These are phyloP conservation scores for Curvularia lunata DNA, from an alignment of 2,329 filamentous ascomycete genomes.

Conservation along the genomic window DNA sequence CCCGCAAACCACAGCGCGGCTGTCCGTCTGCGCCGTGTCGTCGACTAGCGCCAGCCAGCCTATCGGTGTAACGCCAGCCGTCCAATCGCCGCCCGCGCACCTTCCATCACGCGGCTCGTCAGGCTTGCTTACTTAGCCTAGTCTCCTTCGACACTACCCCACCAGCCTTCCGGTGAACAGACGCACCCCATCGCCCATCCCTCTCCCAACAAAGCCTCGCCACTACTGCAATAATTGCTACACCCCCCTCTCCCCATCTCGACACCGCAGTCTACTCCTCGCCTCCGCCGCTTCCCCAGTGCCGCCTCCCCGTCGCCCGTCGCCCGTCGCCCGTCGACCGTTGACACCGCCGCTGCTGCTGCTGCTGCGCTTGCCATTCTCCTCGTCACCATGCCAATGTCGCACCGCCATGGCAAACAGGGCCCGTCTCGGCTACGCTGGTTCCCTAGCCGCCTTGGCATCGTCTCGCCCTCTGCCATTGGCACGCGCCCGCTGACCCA, in stretches of 20 bases:
- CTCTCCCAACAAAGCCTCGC: not conserved
- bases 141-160: conserved; percentile 22
- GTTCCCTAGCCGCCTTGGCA: not conserved
- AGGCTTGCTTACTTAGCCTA: conserved; percentile 29
- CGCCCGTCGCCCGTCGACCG: too few relatives aligned
- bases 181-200: conserved; percentile 24
- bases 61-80: not conserved
- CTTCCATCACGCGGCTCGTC: conserved; percentile 32
- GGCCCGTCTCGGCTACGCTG: not conserved
- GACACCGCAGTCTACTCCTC: not conserved
- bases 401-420: not conserved
- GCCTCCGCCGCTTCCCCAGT: too few relatives aligned
- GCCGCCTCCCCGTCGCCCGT: not conserved
- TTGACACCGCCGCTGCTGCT: not conserved
- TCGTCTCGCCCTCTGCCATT: not conserved
- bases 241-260: not conserved
- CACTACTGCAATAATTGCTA: not conserved
- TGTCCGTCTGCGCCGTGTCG: not conserved
- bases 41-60: not conserved
- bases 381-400: not conserved
- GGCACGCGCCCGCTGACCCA: conserved; percentile 11
- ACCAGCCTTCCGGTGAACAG: conserved; percentile 37
- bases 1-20: conserved; percentile 28
- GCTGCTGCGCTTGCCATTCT: not conserved
- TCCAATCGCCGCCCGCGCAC: conserved; percentile 28